Evolutionary conservation across 2,329 filamentous ascomycete genomes (phyloP), one percentile per base, ranked within the genome.

Genomic region (Ophiocordyceps polyrhachis-furcata): DNA sequence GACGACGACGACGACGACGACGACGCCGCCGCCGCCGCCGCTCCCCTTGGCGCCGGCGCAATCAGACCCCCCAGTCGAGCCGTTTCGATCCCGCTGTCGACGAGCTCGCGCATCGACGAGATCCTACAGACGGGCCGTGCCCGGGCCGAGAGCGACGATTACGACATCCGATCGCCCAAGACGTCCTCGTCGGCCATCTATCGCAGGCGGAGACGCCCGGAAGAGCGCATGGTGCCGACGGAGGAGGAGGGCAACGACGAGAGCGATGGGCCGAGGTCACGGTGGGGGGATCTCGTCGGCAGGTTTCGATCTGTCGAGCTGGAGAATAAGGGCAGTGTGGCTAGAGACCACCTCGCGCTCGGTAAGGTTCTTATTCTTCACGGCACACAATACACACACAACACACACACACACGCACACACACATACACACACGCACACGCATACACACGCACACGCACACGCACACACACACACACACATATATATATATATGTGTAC

Each of bases 241-340:
- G 23, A 6, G 54, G 20, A 48, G 25, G 23, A 6, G 54, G 20
- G 48, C 4, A 28, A 7, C 25, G 25, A 28, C 25, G 25, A 28
- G 25, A 11, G 25, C 25, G 9, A 11, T 11, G 9, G 25, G 9
- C 6, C 25, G 7, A 28, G 25, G 8, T 49, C 51, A 40, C 9
- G 78, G 71, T 77, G 72, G 69, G 64, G 64, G 52, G 56, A 56
- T 29, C 58, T 74, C 37, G 51, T 68, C 21, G 62, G 57, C 8
- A 61, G 66, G 46, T 69, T 79, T 44, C 68, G 66, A 53, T 74
- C 73, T 5, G 71, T 91, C 44, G 83, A 89, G 65, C 62, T 91
- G 48, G 84, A 91, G 60, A 91, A 91, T 56, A 89, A 86, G 61
- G 84, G 84, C 37, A 85, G 80, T 56, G 83, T 89, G 37, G 84